Conservation (phyloP, 2,329 filamentous ascomycete species). For the Cladophialophora chaetospira region DNA sequence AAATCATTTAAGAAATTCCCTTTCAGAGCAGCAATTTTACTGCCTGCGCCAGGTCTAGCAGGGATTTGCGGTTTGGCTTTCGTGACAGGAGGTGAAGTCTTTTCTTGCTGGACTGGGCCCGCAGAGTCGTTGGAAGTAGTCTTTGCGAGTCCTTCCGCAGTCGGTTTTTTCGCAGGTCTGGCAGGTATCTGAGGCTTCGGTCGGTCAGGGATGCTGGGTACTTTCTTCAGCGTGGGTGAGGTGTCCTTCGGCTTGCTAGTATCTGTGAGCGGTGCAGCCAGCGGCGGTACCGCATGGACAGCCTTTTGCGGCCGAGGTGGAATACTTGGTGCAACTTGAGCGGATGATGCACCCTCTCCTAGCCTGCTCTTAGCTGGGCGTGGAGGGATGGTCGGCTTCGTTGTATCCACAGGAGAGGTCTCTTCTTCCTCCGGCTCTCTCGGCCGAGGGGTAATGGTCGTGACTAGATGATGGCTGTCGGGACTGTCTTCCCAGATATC, state of each 20-base stretch:
- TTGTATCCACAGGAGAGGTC: slow-evolving; percentile 30
- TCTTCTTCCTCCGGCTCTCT: slow-evolving; percentile 51
- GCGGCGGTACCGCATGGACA: slow-evolving; percentile 37
- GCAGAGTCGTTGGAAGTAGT: slow-evolving; percentile 45
- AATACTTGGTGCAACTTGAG: slow-evolving; percentile 33
- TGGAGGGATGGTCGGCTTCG: slow-evolving; percentile 37
- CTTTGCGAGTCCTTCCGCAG: slow-evolving; percentile 41
- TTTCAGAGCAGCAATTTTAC: slow-evolving; percentile 88
- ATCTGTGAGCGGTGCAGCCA: slow-evolving; percentile 37
- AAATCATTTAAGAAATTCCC: slow-evolving; percentile 91
- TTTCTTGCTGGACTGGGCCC: slow-evolving; percentile 37
- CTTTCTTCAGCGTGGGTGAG: slow-evolving; percentile 52
- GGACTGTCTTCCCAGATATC: slow-evolving; percentile 96
- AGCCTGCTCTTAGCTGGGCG: slow-evolving; percentile 35
- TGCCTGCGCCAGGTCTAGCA: slow-evolving; percentile 67
- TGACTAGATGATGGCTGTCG: slow-evolving; percentile 76
- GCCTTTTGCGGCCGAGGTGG: slow-evolving; percentile 40
- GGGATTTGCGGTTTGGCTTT: slow-evolving; percentile 86
- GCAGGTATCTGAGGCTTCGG: slow-evolving; percentile 68
- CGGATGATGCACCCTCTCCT: slow-evolving; percentile 28
- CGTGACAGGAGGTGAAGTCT: slow-evolving; percentile 44
- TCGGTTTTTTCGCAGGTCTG: slow-evolving; percentile 60
- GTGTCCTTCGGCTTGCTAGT: slow-evolving; percentile 19
- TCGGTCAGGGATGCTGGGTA: slow-evolving; percentile 57
- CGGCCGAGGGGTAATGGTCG: slow-evolving; percentile 63